Conservation (phyloP, 1,284 basidiomycete species). For the Heterobasidion occidentale region DNA sequence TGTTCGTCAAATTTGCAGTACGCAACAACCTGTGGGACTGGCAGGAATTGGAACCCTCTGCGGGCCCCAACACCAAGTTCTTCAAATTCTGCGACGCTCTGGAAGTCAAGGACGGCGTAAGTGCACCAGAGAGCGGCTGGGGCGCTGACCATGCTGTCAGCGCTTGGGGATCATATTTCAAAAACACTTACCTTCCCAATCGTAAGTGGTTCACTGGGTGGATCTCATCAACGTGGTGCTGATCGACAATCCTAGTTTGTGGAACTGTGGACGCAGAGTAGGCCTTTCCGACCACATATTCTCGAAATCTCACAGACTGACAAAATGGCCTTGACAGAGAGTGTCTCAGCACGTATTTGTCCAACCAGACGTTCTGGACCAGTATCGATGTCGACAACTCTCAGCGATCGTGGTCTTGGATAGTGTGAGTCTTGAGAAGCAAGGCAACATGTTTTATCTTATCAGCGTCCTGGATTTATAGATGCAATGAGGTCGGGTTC, state of each 20-base stretch:
- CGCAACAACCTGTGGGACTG: slow-evolving; percentile 48
- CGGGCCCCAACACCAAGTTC: slow-evolving; percentile 35
- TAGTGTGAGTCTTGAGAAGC: slow-evolving; percentile 30
- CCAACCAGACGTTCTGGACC: slow-evolving; percentile 38
- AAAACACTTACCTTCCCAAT: slow-evolving; percentile 29
- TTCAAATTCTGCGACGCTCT: slow-evolving; percentile 69
- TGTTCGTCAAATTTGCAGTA: slow-evolving; percentile 25
- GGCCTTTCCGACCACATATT: neutral
- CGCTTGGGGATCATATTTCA: slow-evolving; percentile 56
- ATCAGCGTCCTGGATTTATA: slow-evolving; percentile 16
- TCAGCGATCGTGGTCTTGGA: slow-evolving; percentile 53
- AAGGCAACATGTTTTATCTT: no score
- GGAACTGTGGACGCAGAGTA: slow-evolving; percentile 19
- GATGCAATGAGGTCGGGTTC: slow-evolving; percentile 64
- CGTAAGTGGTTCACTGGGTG: slow-evolving; percentile 24
- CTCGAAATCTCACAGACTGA: neutral
- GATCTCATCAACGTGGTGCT: neutral
- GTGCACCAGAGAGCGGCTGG: slow-evolving; percentile 48
- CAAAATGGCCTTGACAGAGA: slow-evolving; percentile 22
- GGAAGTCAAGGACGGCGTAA: slow-evolving; percentile 45
- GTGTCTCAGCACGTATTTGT: slow-evolving; percentile 53
- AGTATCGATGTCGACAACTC: slow-evolving; percentile 45
- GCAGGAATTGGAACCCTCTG: slow-evolving; percentile 46
- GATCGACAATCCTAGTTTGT: slow-evolving; percentile 29
- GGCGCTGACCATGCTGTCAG: slow-evolving; percentile 53